phyloP scores from a whole-genome alignment of 805 yeast species.

The Candida ascalaphidarum region DNA sequence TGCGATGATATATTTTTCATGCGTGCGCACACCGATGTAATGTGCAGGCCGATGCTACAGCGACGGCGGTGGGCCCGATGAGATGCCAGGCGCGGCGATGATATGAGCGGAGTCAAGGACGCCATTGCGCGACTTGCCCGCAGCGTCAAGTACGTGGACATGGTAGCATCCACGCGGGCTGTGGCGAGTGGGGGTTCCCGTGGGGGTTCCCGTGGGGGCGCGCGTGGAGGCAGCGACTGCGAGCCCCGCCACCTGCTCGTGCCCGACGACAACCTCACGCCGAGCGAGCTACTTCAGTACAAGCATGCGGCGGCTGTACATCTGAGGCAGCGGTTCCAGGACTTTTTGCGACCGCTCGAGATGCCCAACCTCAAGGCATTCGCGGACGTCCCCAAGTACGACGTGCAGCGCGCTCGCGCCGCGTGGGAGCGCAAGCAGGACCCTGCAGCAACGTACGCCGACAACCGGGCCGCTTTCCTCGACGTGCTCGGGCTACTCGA shows the following conservation, averaged over 20 bases:
- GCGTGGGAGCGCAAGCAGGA: slow-evolving; percentile 17
- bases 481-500: slow-evolving; percentile 23
- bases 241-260: too few species aligned
- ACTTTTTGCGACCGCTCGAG: slow-evolving; percentile 25
- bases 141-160: too few species aligned
- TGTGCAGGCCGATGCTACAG: slow-evolving; percentile 1
- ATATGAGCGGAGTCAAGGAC: slow-evolving; percentile 23
- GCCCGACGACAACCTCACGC: too few species aligned
- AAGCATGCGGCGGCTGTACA: slow-evolving; percentile 8
- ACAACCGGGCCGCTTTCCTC: slow-evolving; percentile 20
- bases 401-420: slow-evolving; percentile 13
- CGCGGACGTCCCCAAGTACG: slow-evolving; percentile 16
- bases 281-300: slow-evolving; percentile 4
- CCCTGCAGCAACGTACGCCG: slow-evolving; percentile 13
- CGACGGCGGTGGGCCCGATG: slow-evolving; percentile 1
- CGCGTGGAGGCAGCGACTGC: too few species aligned
- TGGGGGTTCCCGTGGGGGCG: too few species aligned
- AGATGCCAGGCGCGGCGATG: too few species aligned
- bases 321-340: slow-evolving; percentile 16
- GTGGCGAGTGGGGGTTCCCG: too few species aligned
- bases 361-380: slow-evolving; percentile 25
- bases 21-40: slow-evolving; percentile 1
- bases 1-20: slow-evolving; percentile 2
- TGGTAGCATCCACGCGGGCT: too few species aligned
- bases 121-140: slow-evolving; percentile 27